Evolutionary conservation across 2,329 filamentous ascomycete species (phyloP).

Genomic region (Dendryphion nanum): DNA sequence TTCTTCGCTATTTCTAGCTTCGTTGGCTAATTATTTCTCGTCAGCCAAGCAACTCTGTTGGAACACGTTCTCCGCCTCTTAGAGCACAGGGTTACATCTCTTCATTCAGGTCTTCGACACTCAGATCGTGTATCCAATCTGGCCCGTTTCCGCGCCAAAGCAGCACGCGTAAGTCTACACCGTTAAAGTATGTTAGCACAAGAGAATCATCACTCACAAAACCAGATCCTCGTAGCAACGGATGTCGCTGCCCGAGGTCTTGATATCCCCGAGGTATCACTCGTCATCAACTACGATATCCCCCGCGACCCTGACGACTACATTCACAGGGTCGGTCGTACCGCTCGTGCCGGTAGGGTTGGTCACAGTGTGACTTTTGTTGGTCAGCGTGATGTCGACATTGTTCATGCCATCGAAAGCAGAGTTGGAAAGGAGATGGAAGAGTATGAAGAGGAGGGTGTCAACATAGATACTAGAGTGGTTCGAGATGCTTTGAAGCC

Average conservation of each 20-base stretch:
- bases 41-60: slow-evolving; percentile 83
- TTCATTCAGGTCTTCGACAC: slow-evolving; percentile 86
- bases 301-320: slow-evolving; percentile 97
- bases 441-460: slow-evolving; percentile 82
- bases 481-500: slow-evolving; percentile 81
- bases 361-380: slow-evolving; percentile 86
- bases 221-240: slow-evolving; percentile 87
- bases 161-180: too few relatives aligned
- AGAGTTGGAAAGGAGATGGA: slow-evolving; percentile 79
- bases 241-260: slow-evolving; percentile 93
- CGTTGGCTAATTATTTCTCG: too few relatives aligned
- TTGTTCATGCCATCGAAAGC: slow-evolving; percentile 86
- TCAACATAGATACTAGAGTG: slow-evolving; percentile 90
- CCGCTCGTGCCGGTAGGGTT: slow-evolving; percentile 81
- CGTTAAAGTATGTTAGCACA: too few relatives aligned
- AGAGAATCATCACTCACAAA: too few relatives aligned
- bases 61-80: slow-evolving; percentile 85
- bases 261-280: slow-evolving; percentile 86
- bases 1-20: too few relatives aligned
- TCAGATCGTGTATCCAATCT: slow-evolving; percentile 83
- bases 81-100: slow-evolving; percentile 82
- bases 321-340: slow-evolving; percentile 93
- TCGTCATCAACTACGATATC: slow-evolving; percentile 95
- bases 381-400: slow-evolving; percentile 86
- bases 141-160: slow-evolving; percentile 84